These are phyloP conservation scores for Cadophora gregata DNA, from an alignment of 2,329 filamentous ascomycete genomes.

Conservation along the genomic window DNA sequence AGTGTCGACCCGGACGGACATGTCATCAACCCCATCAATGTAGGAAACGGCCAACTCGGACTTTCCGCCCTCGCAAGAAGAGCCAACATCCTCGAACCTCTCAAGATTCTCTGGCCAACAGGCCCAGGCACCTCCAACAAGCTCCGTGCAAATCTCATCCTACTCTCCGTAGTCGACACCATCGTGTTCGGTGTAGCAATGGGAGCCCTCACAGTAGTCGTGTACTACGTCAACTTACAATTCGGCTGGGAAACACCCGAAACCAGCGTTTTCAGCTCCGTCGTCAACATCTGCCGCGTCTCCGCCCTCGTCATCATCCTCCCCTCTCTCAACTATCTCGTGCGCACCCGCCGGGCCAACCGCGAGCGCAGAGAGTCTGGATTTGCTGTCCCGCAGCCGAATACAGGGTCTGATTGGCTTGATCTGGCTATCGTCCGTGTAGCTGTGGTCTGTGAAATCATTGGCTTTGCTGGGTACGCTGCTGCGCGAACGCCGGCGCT, in stretches of 20 bases:
- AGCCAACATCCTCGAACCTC: conserved; percentile 75
- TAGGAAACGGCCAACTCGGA: conserved; percentile 24
- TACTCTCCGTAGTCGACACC: conserved; percentile 81
- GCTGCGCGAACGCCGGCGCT: conserved; percentile 64
- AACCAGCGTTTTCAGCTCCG: conserved; percentile 79
- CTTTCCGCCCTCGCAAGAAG: conserved; percentile 45
- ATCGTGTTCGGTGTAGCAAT: conserved; percentile 82
- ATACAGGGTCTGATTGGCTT: conserved; percentile 72
- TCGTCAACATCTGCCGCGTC: conserved; percentile 78
- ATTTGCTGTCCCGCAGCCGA: conserved; percentile 51
- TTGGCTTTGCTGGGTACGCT: conserved; percentile 79
- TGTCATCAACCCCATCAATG: conserved; percentile 28
- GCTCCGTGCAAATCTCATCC: conserved; percentile 80
- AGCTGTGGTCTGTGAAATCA: conserved; percentile 76
- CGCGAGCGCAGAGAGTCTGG: conserved; percentile 62
- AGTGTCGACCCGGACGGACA: not conserved
- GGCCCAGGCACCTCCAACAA: conserved; percentile 64
- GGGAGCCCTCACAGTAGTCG: conserved; percentile 78
- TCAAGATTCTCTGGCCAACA: conserved; percentile 78
- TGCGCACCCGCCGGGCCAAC: conserved; percentile 56
- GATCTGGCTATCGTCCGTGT: conserved; percentile 79
- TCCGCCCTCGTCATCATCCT: conserved; percentile 75
- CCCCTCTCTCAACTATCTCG: conserved; percentile 76
- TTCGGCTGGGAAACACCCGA: conserved; percentile 86
- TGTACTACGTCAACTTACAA: conserved; percentile 81